Conservation (phyloP, 2,329 filamentous ascomycete genomes). For the Beauveria sp. region DNA sequence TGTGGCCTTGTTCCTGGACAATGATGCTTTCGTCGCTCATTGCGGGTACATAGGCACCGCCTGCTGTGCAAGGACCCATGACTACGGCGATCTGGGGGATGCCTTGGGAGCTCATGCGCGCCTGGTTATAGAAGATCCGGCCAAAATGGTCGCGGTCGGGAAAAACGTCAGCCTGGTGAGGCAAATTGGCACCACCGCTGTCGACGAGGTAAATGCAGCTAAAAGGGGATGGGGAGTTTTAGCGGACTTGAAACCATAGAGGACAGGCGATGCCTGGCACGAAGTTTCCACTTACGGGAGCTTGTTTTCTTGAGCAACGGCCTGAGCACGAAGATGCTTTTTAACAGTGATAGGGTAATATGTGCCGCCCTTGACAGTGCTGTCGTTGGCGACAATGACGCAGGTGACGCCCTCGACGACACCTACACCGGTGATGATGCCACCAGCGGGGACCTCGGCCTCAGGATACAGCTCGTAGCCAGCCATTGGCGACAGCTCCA, state of each 20-base stretch:
- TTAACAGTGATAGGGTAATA: slow-evolving; percentile 98
- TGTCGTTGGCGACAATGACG: slow-evolving; percentile 92
- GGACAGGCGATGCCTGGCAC: not conserved
- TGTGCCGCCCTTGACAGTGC: slow-evolving; percentile 93
- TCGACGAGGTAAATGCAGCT: slow-evolving; percentile 93
- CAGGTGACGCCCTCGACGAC: slow-evolving; percentile 86
- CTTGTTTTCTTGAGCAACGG: slow-evolving; percentile 81
- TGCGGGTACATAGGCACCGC: slow-evolving; percentile 89
- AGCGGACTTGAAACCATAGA: not conserved
- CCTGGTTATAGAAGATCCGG: slow-evolving; percentile 97
- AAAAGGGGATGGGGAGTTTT: slow-evolving; percentile 7
- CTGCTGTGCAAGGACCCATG: slow-evolving; percentile 95
- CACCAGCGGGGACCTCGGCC: slow-evolving; percentile 80
- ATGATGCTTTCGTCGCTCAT: slow-evolving; percentile 99
- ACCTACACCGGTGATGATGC: slow-evolving; percentile 88
- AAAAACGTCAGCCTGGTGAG: slow-evolving; percentile 92
- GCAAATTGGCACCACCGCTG: slow-evolving; percentile 89
- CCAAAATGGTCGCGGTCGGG: slow-evolving; percentile 93
- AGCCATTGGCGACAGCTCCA: slow-evolving; percentile 90
- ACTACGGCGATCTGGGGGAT: slow-evolving; percentile 94
- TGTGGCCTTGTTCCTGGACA: slow-evolving; percentile 90
- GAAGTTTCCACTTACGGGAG: slow-evolving; percentile 43
- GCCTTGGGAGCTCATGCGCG: slow-evolving; percentile 78
- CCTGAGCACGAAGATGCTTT: slow-evolving; percentile 90
- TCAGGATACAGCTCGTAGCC: slow-evolving; percentile 79